A percentile compares a stretch with the other conserved stretches of the same genome.
phyloP scores from a whole-genome alignment of 495 filamentous ascomycete species.

The Paragyromitra xinjiangensis region DNA sequence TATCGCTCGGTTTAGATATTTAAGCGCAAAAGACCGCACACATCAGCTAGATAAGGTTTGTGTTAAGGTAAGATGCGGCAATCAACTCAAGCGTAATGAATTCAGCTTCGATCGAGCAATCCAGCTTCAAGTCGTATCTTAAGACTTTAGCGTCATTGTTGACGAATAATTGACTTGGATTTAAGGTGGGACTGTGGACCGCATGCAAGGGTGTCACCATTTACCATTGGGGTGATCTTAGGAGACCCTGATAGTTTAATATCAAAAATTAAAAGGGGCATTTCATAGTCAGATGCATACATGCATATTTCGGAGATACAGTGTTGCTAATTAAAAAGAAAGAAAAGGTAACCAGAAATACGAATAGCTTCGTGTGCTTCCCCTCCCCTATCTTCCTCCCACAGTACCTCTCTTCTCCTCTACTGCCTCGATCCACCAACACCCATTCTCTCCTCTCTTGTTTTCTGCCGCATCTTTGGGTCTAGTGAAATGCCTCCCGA shows the following conservation, averaged over 20 bases:
- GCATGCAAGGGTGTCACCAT: neutral
- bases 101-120: no score
- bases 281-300: neutral
- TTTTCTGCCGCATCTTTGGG: slow-evolving; percentile 54
- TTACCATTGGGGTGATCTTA: neutral
- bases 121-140: no score
- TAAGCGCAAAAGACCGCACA: no score
- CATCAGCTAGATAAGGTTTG: no score
- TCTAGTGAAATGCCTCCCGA: slow-evolving; percentile 12
- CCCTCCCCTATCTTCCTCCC: neutral
- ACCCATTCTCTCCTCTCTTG: slow-evolving; percentile 50
- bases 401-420: neutral
- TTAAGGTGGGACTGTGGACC: no score
- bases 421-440: slow-evolving; percentile 33
- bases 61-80: no score
- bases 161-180: no score
- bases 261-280: neutral
- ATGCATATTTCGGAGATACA: neutral
- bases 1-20: no score
- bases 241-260: neutral
- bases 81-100: no score
- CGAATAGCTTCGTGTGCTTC: neutral
- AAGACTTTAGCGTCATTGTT: no score
- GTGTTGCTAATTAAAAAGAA: slow-evolving; percentile 7
- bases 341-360: neutral